Evolutionary conservation across 257 asterid species (phyloP).

Genomic region (Asclepias syriaca): DNA sequence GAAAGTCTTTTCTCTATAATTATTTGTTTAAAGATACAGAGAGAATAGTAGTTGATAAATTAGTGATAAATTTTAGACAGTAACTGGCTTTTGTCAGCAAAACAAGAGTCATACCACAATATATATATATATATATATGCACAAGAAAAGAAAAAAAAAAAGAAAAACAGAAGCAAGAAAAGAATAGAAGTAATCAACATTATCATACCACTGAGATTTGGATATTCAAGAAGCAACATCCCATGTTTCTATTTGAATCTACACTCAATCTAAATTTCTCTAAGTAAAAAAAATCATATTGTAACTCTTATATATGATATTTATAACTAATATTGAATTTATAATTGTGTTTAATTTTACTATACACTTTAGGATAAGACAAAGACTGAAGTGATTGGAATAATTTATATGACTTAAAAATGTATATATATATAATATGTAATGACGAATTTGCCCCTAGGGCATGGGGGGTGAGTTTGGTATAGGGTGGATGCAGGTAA

Average conservation of each 20-base stretch:
- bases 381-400: no score
- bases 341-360: no score
- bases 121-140: background rate
- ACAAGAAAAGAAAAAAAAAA: slow-evolving; percentile 3
- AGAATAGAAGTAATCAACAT: slow-evolving; percentile 27
- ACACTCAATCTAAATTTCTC: background rate
- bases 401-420: no score
- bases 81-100: slow-evolving; percentile 33
- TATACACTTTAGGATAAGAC: no score
- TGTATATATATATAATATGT: background rate
- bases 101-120: slow-evolving; percentile 23
- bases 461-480: background rate
- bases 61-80: slow-evolving; percentile 24
- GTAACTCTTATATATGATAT: no score
- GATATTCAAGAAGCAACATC: slow-evolving; percentile 9
- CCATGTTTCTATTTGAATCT: slow-evolving; percentile 5
- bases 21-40: background rate
- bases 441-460: background rate
- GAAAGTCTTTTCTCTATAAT: slow-evolving; percentile 10
- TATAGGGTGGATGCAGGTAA: background rate
- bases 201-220: slow-evolving; percentile 21
- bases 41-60: slow-evolving; percentile 15
- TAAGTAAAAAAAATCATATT: no score
- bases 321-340: no score
- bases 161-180: slow-evolving; percentile 10